Base-by-base conservation (phyloP, 2,329 filamentous ascomycete species). In the Fusarium denticulatum region DNA sequence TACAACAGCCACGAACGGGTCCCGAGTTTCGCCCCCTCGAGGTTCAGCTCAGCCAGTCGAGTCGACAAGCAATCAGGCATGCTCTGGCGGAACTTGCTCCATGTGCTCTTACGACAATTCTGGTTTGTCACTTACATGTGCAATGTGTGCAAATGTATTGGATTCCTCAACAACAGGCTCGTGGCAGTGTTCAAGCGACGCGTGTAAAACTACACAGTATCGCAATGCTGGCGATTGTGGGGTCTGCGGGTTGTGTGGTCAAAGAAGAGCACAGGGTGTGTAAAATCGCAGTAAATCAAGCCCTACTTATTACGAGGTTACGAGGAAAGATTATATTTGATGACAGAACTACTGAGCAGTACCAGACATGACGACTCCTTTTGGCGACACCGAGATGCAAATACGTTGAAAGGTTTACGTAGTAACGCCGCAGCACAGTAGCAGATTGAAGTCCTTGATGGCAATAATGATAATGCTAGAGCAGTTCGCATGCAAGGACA, bases 21-120 rank as follows among this genome's bases (percentile, higher is more conserved):
- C 37, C 18, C 26, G 47, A 43, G 26, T 10, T 46, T 32, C 24
- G 7, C 20, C 55, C n/a, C 22, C 46, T 12, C 50, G 42, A 20
- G 9, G 42, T 16, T 36, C 47, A 46, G 15, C 43, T 22, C 52
- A 22, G 18, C 42, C 46, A 30, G 32, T n/a, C 24, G 40, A 16
- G 14, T 20, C 36, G 16, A 52, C 20, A 5, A 28, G 13, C 36
- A 53, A 62, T 32, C 12, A 60, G 47, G 52, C 26, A n/a, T 20
- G 37, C 22, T n/a, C 47, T 15, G 34, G 15, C 30, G 49, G 53
- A 52, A 57, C 50, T 18, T 93, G 93, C 77, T 83, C 86, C 2
- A 84, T 93, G 61, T 97, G 94, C 81, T 94, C 93, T 0, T 88
- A 92, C 57, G 82, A 84, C 57, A 95, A 94, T 78, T 82, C 86